Base-by-base conservation (phyloP, 169 alveolate species). In the Ichthyophthirius multifiliis region DNA sequence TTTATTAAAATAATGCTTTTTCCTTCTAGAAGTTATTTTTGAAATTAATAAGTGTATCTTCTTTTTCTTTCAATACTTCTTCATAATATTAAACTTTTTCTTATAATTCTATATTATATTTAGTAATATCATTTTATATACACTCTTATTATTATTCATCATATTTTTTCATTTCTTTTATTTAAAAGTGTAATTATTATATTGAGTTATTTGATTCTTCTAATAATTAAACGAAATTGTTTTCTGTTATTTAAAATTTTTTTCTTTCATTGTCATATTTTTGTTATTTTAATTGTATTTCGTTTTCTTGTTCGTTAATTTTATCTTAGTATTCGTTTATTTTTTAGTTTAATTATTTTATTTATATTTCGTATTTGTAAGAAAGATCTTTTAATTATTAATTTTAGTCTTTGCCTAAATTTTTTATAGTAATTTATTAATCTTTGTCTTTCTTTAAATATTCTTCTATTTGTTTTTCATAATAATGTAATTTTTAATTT, bases 391-490 rank as follows among this genome's bases (percentile, higher is more conserved):
- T 93, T 16, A 82, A 39, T 23, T 85, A 76, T 16, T 55, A 41
- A 9, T 62, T 34, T 46, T 83, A 88, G 23, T 94, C 97, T 75
- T 84, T 83, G 71, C 87, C 86, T 65, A 73, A 80, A 20, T 83
- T 77, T 71, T 91, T 90, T 2, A 94, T 55, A 41, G 89, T 93
- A 65, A 82, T 80, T 30, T 64, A 48, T 39, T 83, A 47, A 35
- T 88, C 93, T 48, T 75, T 87, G 74, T 91, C 96, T 71, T 90
- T 89, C 43, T 82, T 83, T n/a, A 76, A 16, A 32, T 76, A 75
- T 20, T 94, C 97, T 43, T 89, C 93, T 5, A 84, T 65, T 39
- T 75, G 43, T 44, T 78, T 85, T 83, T 90, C 93, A 44, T 82
- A 80, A 65, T 83, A 92, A 27, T 79, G 64, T 1, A 88, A 67